These are phyloP conservation scores for Diaporthe citrichinensis DNA, from an alignment of 2,329 filamentous ascomycete genomes.

Conservation along the genomic window DNA sequence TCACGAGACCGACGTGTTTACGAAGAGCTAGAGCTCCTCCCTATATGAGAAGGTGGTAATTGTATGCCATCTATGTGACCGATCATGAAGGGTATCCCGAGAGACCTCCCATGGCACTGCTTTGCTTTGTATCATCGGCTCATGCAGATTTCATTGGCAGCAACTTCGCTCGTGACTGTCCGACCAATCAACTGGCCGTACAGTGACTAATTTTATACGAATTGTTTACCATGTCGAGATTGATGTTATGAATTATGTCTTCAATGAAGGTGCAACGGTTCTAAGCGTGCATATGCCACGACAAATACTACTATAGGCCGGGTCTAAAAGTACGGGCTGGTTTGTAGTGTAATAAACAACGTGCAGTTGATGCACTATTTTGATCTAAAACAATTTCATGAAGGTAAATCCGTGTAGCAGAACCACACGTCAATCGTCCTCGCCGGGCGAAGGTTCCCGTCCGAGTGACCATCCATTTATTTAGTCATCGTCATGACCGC, in stretches of 20 bases:
- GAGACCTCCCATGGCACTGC: too few species aligned
- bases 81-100: too few species aligned
- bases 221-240: not conserved
- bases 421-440: not conserved
- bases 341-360: not conserved
- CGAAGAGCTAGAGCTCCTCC: too few species aligned
- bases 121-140: too few species aligned
- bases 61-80: too few species aligned
- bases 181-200: not conserved
- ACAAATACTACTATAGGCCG: not conserved
- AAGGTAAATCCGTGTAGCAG: not conserved
- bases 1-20: too few species aligned
- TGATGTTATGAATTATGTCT: not conserved
- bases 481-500: not conserved
- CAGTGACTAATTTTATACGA: not conserved
- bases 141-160: too few species aligned
- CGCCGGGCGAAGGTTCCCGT: not conserved
- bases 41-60: too few species aligned
- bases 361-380: not conserved
- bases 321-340: not conserved
- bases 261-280: not conserved
- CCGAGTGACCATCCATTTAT: not conserved
- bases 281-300: not conserved
- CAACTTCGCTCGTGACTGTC: not conserved
- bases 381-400: too few species aligned